Evolutionary conservation across 192 early-diverging fungal species (phyloP), one percentile per base, ranked within the genome.

Genomic region (Gryganskiella cystojenkinii): DNA sequence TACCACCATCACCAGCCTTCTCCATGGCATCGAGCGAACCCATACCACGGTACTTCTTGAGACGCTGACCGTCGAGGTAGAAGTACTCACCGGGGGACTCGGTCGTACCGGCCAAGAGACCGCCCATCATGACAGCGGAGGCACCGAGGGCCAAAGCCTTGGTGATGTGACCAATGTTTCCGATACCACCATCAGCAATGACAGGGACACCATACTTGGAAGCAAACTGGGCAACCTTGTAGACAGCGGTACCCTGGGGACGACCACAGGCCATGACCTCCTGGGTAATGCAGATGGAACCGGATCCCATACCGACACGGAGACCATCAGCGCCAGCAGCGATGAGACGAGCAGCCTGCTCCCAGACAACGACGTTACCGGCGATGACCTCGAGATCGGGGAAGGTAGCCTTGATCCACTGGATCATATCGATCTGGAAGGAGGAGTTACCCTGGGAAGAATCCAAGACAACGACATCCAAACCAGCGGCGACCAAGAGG

Each of bases 41-140:
- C 98, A 99, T 99, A 60, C 98, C 98, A 67, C 98, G 95, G 90
- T 99, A 99, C 86, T 94, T 95, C 85, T 99, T 99, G 71, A 99
- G 82, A 46, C 96, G 91, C 86, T 97, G 91, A 61, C 98, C 98
- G 46, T 99, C 95, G 74, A 95, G 90, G 90, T 96, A 99, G 76
- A 95, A 99, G 92, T 97, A 99, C 62, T 96, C 96, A 50, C 98
- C 98, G 35, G 98, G 98, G 25, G 95, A 91, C 82, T 99, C 98
- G 49, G 91, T 86, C 20, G 95, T 97, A 31, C 98, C 98, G 35
- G 98, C 98, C 59, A 99, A 87, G 44, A 99, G 89, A 59, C 92
- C 89, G 33, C 98, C 98, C 98, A 99, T 99, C 98, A 99, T 99
- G 56, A 97, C 98, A 60, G 88, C 94, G n/a, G 93, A 94, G 17